Evolutionary conservation across 78 protist species (phyloP), one percentile per base, ranked within the genome.

Genomic region (Guillardia theta): DNA sequence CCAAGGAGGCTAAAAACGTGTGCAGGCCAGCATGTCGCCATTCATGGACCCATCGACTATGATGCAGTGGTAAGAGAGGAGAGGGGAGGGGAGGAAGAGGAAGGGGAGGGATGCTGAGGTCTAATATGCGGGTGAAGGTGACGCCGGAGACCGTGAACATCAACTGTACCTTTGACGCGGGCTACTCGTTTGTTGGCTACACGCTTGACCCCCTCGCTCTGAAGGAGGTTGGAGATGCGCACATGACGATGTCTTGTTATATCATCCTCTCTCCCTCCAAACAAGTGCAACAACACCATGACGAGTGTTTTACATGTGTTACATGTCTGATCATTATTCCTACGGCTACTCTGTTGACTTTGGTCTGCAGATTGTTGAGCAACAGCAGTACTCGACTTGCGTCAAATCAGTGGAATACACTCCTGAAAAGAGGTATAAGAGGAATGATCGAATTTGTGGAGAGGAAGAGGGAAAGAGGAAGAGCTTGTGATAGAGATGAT

Each of bases 91-190:
- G n/a, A n/a, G n/a, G n/a, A n/a, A n/a, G n/a, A n/a, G n/a, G n/a
- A n/a, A n/a, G n/a, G n/a, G n/a, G n/a, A n/a, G n/a, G n/a, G n/a
- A n/a, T n/a, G n/a, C n/a, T n/a, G n/a, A n/a, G n/a, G n/a, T n/a
- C n/a, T n/a, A n/a, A n/a, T n/a, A n/a, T n/a, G n/a, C n/a, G n/a
- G n/a, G n/a, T n/a, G n/a, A n/a, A n/a, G n/a, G n/a, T 78, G 18
- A 18, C 45, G 6, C 90, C 90, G 10, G 90, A 78, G 90, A 78
- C 90, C 6, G 90, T 78, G 37, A 78, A 78, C 90, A 78, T 78
- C 90, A 78, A 78, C 48, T 78, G 90, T 50, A 78, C 90, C 90
- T 78, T 78, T 50, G 90, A 78, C 90, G 90, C 90, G 37, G 90
- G 90, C 45, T 78, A 78, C 33, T 43, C 53, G 37, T 43, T 43